Conservation (phyloP, 108 stramenopile species). For the Cyclotella sp. region DNA sequence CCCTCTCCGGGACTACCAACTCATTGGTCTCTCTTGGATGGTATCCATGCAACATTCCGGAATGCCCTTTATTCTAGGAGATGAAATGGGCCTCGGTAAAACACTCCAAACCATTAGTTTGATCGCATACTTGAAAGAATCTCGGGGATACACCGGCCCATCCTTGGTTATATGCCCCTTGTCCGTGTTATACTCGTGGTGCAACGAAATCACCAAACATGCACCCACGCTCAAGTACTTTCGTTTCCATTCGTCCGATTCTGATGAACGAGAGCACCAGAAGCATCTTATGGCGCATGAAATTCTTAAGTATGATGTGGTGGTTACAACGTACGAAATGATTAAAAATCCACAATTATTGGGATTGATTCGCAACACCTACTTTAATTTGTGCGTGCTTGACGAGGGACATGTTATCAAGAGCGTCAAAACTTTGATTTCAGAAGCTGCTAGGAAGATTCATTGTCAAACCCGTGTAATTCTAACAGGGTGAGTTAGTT, state of each 20-base stretch:
- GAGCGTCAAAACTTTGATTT: slow-evolving; percentile 49
- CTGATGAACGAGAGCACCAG: slow-evolving; percentile 47
- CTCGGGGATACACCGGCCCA: slow-evolving; percentile 65
- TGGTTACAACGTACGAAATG: slow-evolving; percentile 75
- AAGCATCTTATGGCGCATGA: slow-evolving; percentile 42
- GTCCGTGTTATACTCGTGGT: slow-evolving; percentile 85
- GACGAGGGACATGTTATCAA: slow-evolving; percentile 92
- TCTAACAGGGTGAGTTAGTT: slow-evolving; percentile 73
- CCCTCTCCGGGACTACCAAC: slow-evolving; percentile 89
- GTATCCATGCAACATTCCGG: slow-evolving; percentile 72
- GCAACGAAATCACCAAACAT: slow-evolving; percentile 80
- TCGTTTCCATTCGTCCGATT: slow-evolving; percentile 69
- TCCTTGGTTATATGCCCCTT: slow-evolving; percentile 91
- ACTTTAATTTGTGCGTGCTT: slow-evolving; percentile 67
- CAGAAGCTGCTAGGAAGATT: slow-evolving; percentile 58
- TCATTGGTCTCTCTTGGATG: slow-evolving; percentile 90
- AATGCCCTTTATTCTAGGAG: slow-evolving; percentile 85
- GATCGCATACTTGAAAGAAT: slow-evolving; percentile 77
- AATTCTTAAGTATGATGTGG: slow-evolving; percentile 59
- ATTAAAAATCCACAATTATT: slow-evolving; percentile 57
- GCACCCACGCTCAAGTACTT: slow-evolving; percentile 77
- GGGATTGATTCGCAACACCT: slow-evolving; percentile 43
- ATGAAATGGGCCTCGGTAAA: slow-evolving; percentile 88
- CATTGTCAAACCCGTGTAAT: slow-evolving; percentile 57
- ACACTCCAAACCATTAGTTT: slow-evolving; percentile 93